Evolutionary conservation across 2,329 filamentous ascomycete species (phyloP).

Genomic region (Botrytis porri): DNA sequence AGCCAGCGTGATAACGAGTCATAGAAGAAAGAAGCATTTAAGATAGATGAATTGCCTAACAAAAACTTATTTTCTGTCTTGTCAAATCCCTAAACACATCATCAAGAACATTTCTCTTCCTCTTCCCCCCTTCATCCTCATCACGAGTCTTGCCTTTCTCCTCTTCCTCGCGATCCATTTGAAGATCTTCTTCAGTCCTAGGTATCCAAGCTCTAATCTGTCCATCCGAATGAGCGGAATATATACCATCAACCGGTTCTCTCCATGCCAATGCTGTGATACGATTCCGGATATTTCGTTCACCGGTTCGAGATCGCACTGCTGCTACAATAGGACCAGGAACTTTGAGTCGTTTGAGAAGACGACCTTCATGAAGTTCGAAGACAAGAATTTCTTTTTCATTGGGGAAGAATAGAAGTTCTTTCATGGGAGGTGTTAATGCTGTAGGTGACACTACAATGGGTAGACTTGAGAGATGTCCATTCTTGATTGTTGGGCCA

Average conservation of each 20-base stretch:
- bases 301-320: constrained; percentile 46
- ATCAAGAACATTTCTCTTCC: constrained; percentile 75
- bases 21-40: neutral
- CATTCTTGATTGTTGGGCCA: constrained; percentile 76
- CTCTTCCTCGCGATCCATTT: constrained; percentile 48
- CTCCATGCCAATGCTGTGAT: constrained; percentile 77
- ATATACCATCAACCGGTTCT: constrained; percentile 63
- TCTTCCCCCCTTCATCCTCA: constrained; percentile 54
- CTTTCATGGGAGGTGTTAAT: constrained; percentile 53
- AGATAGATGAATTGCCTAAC: constrained; percentile 21
- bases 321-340: constrained; percentile 54
- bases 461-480: constrained; percentile 56
- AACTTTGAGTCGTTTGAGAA: constrained; percentile 68
- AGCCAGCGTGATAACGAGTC: neutral
- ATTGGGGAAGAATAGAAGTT: constrained; percentile 79
- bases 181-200: constrained; percentile 49
- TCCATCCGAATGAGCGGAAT: constrained; percentile 81
- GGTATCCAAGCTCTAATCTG: constrained; percentile 79
- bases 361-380: constrained; percentile 71
- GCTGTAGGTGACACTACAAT: constrained; percentile 63
- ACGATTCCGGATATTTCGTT: constrained; percentile 60
- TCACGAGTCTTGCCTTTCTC: constrained; percentile 33
- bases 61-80: constrained; percentile 66
- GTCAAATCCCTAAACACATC: constrained; percentile 78
- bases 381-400: constrained; percentile 76